These are phyloP conservation scores for Sporisorium sorghi DNA, from an alignment of 1,284 basidiomycete species.

Conservation along the genomic window DNA sequence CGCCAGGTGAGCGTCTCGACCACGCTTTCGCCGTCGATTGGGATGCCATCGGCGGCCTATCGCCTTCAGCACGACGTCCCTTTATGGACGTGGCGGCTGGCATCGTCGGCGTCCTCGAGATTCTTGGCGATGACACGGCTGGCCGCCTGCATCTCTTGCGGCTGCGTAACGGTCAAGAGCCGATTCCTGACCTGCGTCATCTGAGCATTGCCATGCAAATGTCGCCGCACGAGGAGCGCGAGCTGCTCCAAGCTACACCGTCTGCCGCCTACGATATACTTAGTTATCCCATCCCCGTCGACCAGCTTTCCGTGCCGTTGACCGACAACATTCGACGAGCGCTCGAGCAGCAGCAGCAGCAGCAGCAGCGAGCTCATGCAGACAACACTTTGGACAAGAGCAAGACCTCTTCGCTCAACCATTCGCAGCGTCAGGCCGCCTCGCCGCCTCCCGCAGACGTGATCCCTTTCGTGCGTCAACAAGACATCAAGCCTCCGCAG, in stretches of 20 bases:
- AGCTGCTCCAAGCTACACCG: constrained; percentile 22
- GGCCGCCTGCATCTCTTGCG: constrained; percentile 36
- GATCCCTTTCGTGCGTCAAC: constrained; percentile 25
- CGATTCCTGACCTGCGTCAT: constrained; percentile 31
- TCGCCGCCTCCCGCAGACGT: constrained; percentile 6
- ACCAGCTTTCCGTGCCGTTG: constrained; percentile 33
- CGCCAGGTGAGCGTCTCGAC: constrained; percentile 35
- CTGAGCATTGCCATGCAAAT: constrained; percentile 33
- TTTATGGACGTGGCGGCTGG: constrained; percentile 48
- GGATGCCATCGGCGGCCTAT: constrained; percentile 35
- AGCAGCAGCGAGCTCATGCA: background rate
- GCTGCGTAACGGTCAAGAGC: constrained; percentile 9
- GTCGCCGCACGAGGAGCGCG: constrained; percentile 16
- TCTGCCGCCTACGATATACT: constrained; percentile 30
- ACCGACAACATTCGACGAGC: constrained; percentile 16
- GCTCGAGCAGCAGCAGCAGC: constrained; percentile 1
- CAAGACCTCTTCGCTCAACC: background rate
- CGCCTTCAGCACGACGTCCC: constrained; percentile 26
- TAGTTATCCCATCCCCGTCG: constrained; percentile 43
- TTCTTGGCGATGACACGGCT: background rate
- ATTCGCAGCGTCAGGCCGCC: constrained; percentile 12
- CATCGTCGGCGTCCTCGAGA: constrained; percentile 35
- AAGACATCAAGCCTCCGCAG: constrained; percentile 36
- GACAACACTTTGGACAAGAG: background rate
- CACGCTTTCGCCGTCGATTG: constrained; percentile 40